Conservation (phyloP, 2,329 filamentous ascomycete genomes). For the Talaromyces funiculosus region DNA sequence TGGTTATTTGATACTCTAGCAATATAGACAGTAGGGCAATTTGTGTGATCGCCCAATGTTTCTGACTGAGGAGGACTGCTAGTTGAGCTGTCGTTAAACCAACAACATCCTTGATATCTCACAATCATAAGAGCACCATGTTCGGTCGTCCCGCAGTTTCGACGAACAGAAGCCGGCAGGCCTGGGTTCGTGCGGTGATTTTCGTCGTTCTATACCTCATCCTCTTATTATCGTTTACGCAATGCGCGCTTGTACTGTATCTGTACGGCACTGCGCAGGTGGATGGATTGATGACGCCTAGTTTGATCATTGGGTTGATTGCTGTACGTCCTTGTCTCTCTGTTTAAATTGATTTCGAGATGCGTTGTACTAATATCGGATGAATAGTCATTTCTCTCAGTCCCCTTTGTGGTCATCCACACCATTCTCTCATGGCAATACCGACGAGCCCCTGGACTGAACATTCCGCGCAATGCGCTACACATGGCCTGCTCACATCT, state of each 20-base stretch:
- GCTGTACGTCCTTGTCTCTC: constrained; percentile 21
- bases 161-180: constrained; percentile 6
- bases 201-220: constrained; percentile 32
- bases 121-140: not conserved
- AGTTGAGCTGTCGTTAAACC: not conserved
- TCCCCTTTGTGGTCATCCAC: constrained; percentile 32
- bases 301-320: constrained; percentile 31
- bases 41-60: not conserved
- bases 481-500: constrained; percentile 32
- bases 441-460: constrained; percentile 27
- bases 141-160: not conserved
- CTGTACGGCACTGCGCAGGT: constrained; percentile 31
- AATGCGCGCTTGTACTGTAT: constrained; percentile 31
- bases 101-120: not conserved
- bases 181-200: constrained; percentile 33
- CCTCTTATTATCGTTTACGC: constrained; percentile 30
- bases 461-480: constrained; percentile 27
- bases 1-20: not conserved
- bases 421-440: constrained; percentile 37
- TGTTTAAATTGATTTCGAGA: too few species aligned
- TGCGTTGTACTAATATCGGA: not conserved
- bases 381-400: constrained; percentile 31
- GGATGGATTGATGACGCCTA: constrained; percentile 34
- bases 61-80: not conserved
- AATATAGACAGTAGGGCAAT: not conserved